Evolutionary conservation across 2,329 filamentous ascomycete genomes (phyloP).

Genomic region (Dactylellina sp.): DNA sequence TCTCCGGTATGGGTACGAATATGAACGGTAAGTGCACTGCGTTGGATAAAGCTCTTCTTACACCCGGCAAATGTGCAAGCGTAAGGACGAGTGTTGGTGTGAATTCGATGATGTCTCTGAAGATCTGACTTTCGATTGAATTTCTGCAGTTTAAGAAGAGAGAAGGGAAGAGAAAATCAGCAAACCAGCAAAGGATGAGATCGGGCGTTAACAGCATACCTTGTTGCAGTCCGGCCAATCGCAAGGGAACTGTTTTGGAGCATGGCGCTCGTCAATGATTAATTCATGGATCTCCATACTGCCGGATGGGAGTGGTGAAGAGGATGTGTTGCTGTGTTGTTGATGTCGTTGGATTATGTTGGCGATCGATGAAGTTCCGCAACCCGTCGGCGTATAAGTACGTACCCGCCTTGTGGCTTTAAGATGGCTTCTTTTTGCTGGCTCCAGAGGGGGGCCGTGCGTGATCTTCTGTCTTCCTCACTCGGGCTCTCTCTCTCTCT

Average conservation of each 20-base stretch:
- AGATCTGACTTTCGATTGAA: slow-evolving; percentile 80
- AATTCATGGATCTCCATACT: slow-evolving; percentile 61
- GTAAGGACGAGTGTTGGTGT: slow-evolving; percentile 78
- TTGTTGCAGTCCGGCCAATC: slow-evolving; percentile 60
- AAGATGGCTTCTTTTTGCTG: no score
- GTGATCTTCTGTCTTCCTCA: background rate
- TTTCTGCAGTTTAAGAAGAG: no score
- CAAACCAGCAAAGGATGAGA: no score
- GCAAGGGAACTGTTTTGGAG: slow-evolving; percentile 60
- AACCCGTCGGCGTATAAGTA: slow-evolving; percentile 2
- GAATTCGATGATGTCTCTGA: slow-evolving; percentile 77
- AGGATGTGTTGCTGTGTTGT: slow-evolving; percentile 41
- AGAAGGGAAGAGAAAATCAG: no score
- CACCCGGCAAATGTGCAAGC: slow-evolving; percentile 72
- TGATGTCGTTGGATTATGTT: slow-evolving; percentile 22
- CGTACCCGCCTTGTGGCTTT: background rate
- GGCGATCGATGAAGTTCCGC: slow-evolving; percentile 12
- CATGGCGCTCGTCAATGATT: slow-evolving; percentile 60
- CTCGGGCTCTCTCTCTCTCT: background rate
- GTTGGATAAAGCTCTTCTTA: slow-evolving; percentile 78
- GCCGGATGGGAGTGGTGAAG: no score
- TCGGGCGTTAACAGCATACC: slow-evolving; percentile 58
- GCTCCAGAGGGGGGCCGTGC: background rate
- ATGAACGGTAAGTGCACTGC: slow-evolving; percentile 77
- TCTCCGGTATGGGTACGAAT: slow-evolving; percentile 78